Base-by-base conservation (phyloP, 116 monocot species). In the Phalaenopsis hybrid region DNA sequence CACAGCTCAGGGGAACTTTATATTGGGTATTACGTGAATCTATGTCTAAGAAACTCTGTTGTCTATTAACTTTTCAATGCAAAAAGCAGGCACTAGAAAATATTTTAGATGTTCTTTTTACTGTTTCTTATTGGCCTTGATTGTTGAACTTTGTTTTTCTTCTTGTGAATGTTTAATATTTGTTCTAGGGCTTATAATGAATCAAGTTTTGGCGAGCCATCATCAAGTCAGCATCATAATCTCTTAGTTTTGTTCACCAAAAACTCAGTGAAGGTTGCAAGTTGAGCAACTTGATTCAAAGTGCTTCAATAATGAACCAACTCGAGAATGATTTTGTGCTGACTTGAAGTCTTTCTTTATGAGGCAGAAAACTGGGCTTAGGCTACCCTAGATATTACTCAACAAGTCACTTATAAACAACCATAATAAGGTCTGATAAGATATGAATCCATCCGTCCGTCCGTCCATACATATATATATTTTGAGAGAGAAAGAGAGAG, bases 1-100 rank as follows among this genome's bases (percentile, higher is more conserved):
- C 97, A 93, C 86, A 91, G 87, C 6, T 89, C 94, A 43, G 97
- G 97, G 46, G 90, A 91, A 67, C 87, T 92, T 51, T 92, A 85
- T 79, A 86, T 83, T 18, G 97, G 94, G 97, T 98, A 94, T 74
- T 81, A 51, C 31, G 13, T 77, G 49, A 77, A 6, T 58, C 13
- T 82, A 21, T 69, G 44, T 37, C 45, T 72, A 72, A 16, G 34
- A 72, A 16, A 72, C 41, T 72, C 8, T 55, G 13, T 51, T 8
- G 67, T 25, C 31, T 67, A 67, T 72, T 72, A 72, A 72, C 41
- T 37, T 72, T 15, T 72, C 72, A 72, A 16, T 33, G 37, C 37
- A 72, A 72, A 37, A 72, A 15, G 13, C 34, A 72, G 11, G 72
- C 72, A 41, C 37, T 65, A 65, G 72, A 72, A 72, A 72, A 6